Evolutionary conservation across 495 filamentous ascomycete genomes (phyloP).

Genomic region (Aspergillus sclerotioniger): DNA sequence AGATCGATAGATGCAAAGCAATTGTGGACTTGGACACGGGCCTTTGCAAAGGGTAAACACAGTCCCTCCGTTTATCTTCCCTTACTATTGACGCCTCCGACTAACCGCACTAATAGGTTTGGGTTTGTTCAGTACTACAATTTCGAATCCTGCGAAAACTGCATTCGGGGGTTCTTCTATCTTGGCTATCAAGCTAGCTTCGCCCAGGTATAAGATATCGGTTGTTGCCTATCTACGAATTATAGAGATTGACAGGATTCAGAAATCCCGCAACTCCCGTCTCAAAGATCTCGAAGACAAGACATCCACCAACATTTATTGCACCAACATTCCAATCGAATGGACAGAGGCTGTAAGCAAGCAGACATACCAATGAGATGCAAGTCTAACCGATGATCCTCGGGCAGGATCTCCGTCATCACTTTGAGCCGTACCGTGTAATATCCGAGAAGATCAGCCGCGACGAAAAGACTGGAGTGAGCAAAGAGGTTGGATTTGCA

Average conservation of each 20-base stretch:
- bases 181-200: slow-evolving; percentile 96
- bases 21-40: slow-evolving; percentile 92
- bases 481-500: slow-evolving; percentile 96
- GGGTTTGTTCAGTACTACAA: slow-evolving; percentile 93
- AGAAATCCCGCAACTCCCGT: slow-evolving; percentile 95
- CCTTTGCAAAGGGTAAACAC: slow-evolving; percentile 85
- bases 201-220: slow-evolving; percentile 60
- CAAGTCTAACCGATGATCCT: slow-evolving; percentile 9
- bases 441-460: slow-evolving; percentile 91
- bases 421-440: slow-evolving; percentile 77
- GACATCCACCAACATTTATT: slow-evolving; percentile 89
- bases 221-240: slow-evolving; percentile 1
- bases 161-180: slow-evolving; percentile 92
- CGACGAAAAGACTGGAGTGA: slow-evolving; percentile 76
- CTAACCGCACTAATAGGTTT: slow-evolving; percentile 59
- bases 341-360: slow-evolving; percentile 79
- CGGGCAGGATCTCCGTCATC: slow-evolving; percentile 37
- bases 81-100: slow-evolving; percentile 11
- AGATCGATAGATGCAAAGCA: slow-evolving; percentile 89
- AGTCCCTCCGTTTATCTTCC: background rate
- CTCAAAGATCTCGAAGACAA: slow-evolving; percentile 89
- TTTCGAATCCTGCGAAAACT: slow-evolving; percentile 85
- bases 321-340: slow-evolving; percentile 87
- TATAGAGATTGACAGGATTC: slow-evolving; percentile 16
- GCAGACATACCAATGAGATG: background rate